Percentiles rank a stretch among this genome's conserved stretches.
These are phyloP conservation scores for Tuber magnatum DNA, from an alignment of 495 filamentous ascomycete species.

Conservation along the genomic window DNA sequence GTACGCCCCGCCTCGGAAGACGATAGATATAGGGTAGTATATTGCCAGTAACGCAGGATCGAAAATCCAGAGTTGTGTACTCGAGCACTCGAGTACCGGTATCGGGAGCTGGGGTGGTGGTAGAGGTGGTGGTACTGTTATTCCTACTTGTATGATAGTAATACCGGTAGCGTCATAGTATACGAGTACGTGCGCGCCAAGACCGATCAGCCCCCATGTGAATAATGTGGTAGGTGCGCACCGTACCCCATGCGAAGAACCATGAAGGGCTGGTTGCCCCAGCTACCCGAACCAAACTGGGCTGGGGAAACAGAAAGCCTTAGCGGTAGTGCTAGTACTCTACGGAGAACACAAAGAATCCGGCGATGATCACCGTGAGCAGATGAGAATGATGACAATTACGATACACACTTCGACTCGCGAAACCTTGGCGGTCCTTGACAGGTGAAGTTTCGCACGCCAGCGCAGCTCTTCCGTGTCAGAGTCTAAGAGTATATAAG, in stretches of 20 bases:
- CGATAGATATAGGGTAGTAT: too few relatives aligned
- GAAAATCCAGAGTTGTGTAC: neutral
- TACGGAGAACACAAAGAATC: neutral
- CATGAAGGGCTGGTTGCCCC: neutral
- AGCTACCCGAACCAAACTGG: neutral
- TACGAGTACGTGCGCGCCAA: neutral
- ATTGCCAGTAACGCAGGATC: neutral
- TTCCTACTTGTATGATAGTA: too few relatives aligned
- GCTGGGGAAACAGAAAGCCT: too few relatives aligned
- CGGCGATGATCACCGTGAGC: neutral
- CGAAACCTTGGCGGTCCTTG: neutral
- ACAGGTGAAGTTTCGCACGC: neutral
- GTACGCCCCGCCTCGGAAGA: neutral
- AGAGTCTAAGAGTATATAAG: neutral
- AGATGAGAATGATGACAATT: neutral
- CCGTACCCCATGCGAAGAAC: neutral
- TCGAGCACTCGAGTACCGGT: too few relatives aligned
- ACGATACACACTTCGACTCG: neutral
- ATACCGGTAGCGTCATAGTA: too few relatives aligned
- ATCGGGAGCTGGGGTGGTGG: neutral
- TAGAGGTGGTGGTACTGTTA: neutral
- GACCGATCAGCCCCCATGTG: neutral
- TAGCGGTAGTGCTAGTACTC: too few relatives aligned
- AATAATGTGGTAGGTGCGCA: neutral
- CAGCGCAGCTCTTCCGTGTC: neutral